Percentiles rank a stretch among this genome's conserved stretches.
Conservation (phyloP, 495 filamentous ascomycete species). For the Friedmanniomyces endolithicus region DNA sequence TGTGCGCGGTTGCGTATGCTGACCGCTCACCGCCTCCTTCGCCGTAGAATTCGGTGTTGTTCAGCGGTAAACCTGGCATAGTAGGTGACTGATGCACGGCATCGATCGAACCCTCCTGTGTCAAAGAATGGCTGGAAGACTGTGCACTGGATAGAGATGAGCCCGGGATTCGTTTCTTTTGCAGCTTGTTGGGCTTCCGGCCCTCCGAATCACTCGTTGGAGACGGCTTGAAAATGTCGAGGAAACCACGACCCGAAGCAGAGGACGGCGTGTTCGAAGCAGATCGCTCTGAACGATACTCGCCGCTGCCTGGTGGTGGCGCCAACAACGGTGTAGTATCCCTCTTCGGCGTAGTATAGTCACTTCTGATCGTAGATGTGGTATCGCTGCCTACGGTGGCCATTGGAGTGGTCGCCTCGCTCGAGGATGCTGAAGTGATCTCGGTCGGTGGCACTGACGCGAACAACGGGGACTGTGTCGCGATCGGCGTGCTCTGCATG, state of each 20-base stretch:
- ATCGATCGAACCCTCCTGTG: conserved; percentile 16
- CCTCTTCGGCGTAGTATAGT: conserved; percentile 16
- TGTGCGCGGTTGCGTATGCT: conserved; percentile 23
- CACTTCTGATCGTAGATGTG: conserved; percentile 7
- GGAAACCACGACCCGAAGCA: conserved; percentile 14
- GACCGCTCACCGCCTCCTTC: background rate
- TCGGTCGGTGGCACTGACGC: conserved; percentile 9
- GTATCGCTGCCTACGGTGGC: conserved; percentile 11
- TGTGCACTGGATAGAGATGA: conserved; percentile 72
- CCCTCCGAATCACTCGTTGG: conserved; percentile 48
- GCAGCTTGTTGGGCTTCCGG: conserved; percentile 69
- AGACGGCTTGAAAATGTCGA: conserved; percentile 32
- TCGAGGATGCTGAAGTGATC: conserved; percentile 18
- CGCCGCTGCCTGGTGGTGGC: conserved; percentile 4
- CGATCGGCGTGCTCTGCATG: conserved; percentile 16
- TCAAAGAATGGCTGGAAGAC: conserved; percentile 67
- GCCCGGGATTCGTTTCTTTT: conserved; percentile 64
- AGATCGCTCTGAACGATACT: conserved; percentile 12
- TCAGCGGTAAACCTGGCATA: conserved; percentile 1
- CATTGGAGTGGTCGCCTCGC: conserved; percentile 21
- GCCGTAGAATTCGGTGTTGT: background rate
- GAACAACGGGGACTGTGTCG: conserved; percentile 1
- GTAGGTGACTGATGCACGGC: background rate
- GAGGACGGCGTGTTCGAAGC: conserved; percentile 15
- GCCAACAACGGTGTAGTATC: conserved; percentile 18